Evolutionary conservation across 176 grass and related monocot species (phyloP).

Genomic region (Ensete glaucum): DNA sequence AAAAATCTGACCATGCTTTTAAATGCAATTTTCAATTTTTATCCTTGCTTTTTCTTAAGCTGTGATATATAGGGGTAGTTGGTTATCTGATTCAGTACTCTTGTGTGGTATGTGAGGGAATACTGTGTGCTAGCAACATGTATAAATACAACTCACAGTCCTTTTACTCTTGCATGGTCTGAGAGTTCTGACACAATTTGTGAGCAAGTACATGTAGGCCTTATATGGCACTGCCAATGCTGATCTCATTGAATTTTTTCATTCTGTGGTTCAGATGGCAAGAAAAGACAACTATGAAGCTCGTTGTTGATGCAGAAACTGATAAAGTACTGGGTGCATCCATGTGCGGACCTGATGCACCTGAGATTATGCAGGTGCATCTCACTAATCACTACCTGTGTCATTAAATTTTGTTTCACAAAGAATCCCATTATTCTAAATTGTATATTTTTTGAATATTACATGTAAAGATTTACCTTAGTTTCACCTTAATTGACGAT

Average conservation of each 20-base stretch:
- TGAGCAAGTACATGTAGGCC: neutral
- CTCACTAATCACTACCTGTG: neutral
- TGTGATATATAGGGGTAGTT: neutral
- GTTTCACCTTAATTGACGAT: neutral
- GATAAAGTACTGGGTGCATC: slow-evolving; percentile 74
- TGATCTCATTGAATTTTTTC: neutral
- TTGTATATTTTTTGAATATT: neutral
- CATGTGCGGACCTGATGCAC: slow-evolving; percentile 82
- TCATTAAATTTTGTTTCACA: neutral
- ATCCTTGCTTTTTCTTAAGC: neutral
- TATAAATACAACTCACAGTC: too few species aligned
- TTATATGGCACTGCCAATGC: too few species aligned
- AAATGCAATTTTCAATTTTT: neutral
- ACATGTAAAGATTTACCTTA: neutral
- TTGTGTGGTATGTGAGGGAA: too few species aligned
- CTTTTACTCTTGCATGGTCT: too few species aligned
- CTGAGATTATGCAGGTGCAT: slow-evolving; percentile 84
- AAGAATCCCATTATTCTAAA: neutral
- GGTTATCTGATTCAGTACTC: neutral
- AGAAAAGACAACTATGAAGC: slow-evolving; percentile 78
- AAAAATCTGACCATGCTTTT: neutral
- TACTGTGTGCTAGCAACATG: too few species aligned
- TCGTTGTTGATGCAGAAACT: slow-evolving; percentile 64
- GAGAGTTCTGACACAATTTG: neutral
- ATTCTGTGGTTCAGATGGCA: slow-evolving; percentile 34